Evolutionary conservation across 192 early-diverging fungal genomes (phyloP), one percentile per base, ranked within the genome.

Genomic region (Coemansia sp.): DNA sequence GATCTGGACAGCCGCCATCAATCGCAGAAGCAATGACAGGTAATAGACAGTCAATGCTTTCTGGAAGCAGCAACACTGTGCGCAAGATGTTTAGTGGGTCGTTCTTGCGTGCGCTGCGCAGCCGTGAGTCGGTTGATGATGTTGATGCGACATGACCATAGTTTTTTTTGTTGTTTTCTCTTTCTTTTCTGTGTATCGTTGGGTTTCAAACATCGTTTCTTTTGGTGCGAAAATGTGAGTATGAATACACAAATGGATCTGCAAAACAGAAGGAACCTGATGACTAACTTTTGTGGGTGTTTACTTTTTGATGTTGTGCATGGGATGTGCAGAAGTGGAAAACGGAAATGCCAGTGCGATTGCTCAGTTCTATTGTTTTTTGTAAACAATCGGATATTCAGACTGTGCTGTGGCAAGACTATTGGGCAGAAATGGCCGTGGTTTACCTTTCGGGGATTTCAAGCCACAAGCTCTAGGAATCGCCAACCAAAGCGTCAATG

Each of bases 81-180:
- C 77, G 77, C 65, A 80, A 80, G 49, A 80, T 74, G 77, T 74
- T 80, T 37, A 80, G 77, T 34, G 77, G 69, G 4, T 68, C 72
- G n/a, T 64, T 80, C 58, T 26, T 80, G 58, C 77, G 77, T 40
- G 72, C 67, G 0, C 48, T 80, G 61, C 71, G 72, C 30, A 80
- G 77, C 72, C 77, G 77, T 53, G 77, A 80, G 58, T 71, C 77
- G 16, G 72, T 74, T 56, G 68, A 74, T n/a, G 77, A 74, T 23
- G 61, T 61, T 1, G 61, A 67, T n/a, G 56, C 55, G 18, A 1
- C 31, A 18, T 57, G 8, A 34, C 13, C 55, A 15, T 26, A 51
- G 4, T 7, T 57, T 10, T 57, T 3, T 52, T 33, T 53, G 49
- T 53, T 55, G 34, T 43, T 51, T 37, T 45, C 42, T 45, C 2